Conservation (phyloP, 345 rosid genomes). For the Lenwebbia sp. region DNA sequence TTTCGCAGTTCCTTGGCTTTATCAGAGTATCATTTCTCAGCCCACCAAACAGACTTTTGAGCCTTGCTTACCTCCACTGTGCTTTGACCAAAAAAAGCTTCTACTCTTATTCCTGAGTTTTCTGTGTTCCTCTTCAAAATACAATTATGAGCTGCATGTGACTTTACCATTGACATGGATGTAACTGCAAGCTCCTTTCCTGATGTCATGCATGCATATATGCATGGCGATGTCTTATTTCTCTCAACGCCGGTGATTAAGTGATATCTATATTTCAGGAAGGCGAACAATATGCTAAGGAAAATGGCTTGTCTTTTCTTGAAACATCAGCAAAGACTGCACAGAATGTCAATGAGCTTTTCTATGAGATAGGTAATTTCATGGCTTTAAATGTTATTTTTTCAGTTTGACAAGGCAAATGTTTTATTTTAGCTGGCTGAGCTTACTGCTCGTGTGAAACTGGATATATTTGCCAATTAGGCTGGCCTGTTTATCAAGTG, state of each 20-base stretch:
- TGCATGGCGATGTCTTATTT: background rate
- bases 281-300: conserved; percentile 51
- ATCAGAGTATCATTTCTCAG: background rate
- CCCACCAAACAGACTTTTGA: background rate
- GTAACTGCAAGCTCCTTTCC: background rate
- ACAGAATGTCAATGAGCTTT: conserved; percentile 66
- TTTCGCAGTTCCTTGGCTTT: background rate
- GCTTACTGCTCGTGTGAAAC: background rate
- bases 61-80: background rate
- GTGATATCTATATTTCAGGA: conserved; percentile 31
- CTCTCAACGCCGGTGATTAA: background rate
- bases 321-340: conserved; percentile 71
- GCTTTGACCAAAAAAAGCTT: background rate
- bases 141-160: background rate
- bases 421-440: background rate
- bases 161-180: background rate
- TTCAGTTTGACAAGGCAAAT: background rate
- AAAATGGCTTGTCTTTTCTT: conserved; percentile 51
- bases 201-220: background rate
- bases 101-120: background rate
- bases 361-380: conserved; percentile 57
- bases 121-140: background rate
- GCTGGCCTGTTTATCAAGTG: background rate
- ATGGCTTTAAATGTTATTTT: background rate
- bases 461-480: background rate